A percentile compares a stretch with the other conserved stretches of the same genome.
These are phyloP conservation scores for Yarrowia divulgata DNA, from an alignment of 805 yeast species.

Conservation along the genomic window DNA sequence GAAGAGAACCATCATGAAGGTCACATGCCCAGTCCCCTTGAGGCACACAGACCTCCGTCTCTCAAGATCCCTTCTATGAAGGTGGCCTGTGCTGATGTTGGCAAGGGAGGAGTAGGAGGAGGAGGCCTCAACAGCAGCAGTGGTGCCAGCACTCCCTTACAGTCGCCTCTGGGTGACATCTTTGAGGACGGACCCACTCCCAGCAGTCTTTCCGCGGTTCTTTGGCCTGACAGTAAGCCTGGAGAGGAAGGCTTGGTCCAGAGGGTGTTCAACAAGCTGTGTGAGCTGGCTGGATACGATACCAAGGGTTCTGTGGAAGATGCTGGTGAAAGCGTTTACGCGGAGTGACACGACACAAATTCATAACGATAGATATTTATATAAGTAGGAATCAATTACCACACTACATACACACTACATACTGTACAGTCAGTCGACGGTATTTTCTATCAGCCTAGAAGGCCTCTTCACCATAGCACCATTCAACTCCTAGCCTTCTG, in stretches of 20 bases:
- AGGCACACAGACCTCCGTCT: conserved; percentile 18
- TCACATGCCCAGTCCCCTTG: conserved; percentile 1
- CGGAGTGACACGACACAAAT: too few species aligned
- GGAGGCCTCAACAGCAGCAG: neutral
- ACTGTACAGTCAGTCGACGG: too few species aligned
- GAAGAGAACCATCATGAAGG: neutral
- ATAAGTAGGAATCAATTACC: neutral
- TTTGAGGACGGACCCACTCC: conserved; percentile 25
- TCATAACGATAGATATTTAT: too few species aligned
- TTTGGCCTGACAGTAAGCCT: conserved; percentile 25
- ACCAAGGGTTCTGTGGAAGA: neutral
- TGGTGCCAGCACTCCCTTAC: neutral
- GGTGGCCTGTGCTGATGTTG: conserved; percentile 18
- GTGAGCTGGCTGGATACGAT: conserved; percentile 16
- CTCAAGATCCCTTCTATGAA: conserved; percentile 15
- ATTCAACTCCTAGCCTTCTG: too few species aligned
- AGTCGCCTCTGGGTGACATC: conserved; percentile 20
- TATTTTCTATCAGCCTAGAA: too few species aligned
- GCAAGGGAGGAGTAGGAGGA: neutral
- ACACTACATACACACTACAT: too few species aligned
- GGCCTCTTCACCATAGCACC: too few species aligned
- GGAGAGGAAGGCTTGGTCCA: conserved; percentile 17
- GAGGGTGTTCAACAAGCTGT: conserved; percentile 7
- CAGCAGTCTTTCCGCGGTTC: conserved; percentile 4
- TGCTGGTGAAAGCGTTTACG: neutral